Evolutionary conservation across 108 stramenopile genomes (phyloP), one percentile per base, ranked within the genome.

Genomic region (Skeletonema potamos): DNA sequence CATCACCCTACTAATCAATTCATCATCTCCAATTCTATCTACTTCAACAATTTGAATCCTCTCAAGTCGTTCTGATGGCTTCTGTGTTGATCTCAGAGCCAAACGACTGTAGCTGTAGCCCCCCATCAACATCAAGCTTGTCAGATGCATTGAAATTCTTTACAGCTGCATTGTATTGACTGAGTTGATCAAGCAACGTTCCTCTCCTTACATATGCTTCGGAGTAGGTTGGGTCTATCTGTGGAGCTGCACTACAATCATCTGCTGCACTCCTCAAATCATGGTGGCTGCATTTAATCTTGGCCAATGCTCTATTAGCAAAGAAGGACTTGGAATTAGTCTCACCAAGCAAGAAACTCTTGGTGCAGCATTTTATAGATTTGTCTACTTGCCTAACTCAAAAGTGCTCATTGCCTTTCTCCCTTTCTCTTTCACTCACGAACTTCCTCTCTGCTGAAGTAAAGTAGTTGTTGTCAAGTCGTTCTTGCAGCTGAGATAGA

Each of bases 371-470:
- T 9, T 36, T 27, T 3, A 73, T 20, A 22, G 87, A 82, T 32
- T 77, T 81, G 37, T 85, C 70, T n/a, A 55, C 39, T 30, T 91
- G 83, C 1, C 61, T 27, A 4, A 59, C 43, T 8, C 58, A 51
- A 62, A 84, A 89, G 58, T 68, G 81, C 54, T 91, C 90, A 58
- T 91, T 91, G 2, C 90, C 90, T 74, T 89, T 91, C 36, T 72
- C 60, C 30, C 79, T 70, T 51, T 90, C 89, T 5, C 76, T 43
- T 2, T 62, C 30, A 6, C 82, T 67, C 64, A 82, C 56, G 43
- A 68, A 81, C n/a, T 54, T 30, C n/a, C 77, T 64, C 54, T 85
- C 83, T 0, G 36, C 43, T 17, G 4, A 20, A 11, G 43, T 54
- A 59, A 81, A 30, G 20, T 57, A 57, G 27, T 83, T 75, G 15